Base-by-base conservation (phyloP, 768 basidiomycete species). In the Collybiopsis luxurians region DNA sequence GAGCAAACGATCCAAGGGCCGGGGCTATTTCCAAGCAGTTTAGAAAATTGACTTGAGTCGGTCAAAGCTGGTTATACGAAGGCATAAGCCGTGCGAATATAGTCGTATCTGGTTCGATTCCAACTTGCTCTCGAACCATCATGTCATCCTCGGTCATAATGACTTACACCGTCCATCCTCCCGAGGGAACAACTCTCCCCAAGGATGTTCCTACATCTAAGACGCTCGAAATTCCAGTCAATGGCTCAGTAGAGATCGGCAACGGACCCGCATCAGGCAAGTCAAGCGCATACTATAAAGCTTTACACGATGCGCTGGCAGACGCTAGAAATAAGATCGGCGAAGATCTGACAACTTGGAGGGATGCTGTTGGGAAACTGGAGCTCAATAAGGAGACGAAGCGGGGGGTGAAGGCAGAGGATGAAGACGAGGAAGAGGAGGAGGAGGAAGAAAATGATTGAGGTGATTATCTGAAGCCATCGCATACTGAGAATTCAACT, bases 291-390 rank as follows among this genome's bases (percentile, higher is more conserved):
- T 87, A 85, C 64, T 90, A 89, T 56, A 66, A 69, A 1, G 72
- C 69, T 2, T 67, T 91, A 39, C 73, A 76, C 58, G 68, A 62
- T 4, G 73, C 83, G 19, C 73, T 91, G 49, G 71, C 71, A 31
- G 70, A 74, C 34, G 86, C 86, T 27, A 83, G 75, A 59, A 74
- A 73, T 42, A 72, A 75, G 27, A 61, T 89, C 3, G 90, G 90
- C 10, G 76, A 83, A 43, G 86, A 90, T 60, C 67, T 92, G 68
- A 91, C 90, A 0, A 77, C 68, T 4, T 91, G 89, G 90, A 79
- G 86, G 63, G 89, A 92, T 69, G 78, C 79, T 5, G 84, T 90
- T 4, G 87, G 89, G 12, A 86, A 79, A 47, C 65, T 70, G 6
- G 90, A 92, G 67, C 66, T 79, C 62, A 75, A 64, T 15, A 90